Conservation (phyloP, 805 yeast species). For the Scheffersomyces stipitis region DNA sequence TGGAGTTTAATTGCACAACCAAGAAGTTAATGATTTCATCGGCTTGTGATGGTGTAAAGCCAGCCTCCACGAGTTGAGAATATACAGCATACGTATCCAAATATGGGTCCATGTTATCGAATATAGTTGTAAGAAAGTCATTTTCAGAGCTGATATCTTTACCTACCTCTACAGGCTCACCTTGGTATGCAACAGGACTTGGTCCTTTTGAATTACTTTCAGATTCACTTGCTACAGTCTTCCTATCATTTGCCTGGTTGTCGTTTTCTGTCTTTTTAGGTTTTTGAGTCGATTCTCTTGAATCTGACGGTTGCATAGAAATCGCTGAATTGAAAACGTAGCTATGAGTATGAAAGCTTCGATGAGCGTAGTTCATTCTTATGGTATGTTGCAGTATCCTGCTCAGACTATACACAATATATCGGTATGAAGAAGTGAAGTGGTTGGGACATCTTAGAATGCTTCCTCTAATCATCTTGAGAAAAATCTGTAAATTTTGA, state of each 20-base stretch:
- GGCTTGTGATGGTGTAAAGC: constrained; percentile 62
- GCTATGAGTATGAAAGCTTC: background rate
- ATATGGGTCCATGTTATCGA: constrained; percentile 44
- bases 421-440: background rate
- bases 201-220: no score
- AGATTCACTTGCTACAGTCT: no score
- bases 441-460: no score
- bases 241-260: no score
- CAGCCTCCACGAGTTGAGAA: constrained; percentile 51
- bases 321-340: no score
- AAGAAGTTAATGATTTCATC: constrained; percentile 54
- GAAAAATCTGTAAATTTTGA: no score
- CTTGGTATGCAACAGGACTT: no score
- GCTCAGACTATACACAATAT: background rate
- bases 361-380: background rate
- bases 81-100: constrained; percentile 53
- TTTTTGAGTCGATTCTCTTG: background rate
- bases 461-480: no score
- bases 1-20: constrained; percentile 41
- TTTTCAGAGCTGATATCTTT: constrained; percentile 7
- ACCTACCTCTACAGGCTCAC: background rate
- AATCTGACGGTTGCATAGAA: no score
- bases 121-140: constrained; percentile 57
- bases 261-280: background rate
- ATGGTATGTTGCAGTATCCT: background rate